Base-by-base conservation (phyloP, 495 filamentous ascomycete species). In the Penicillium dipodomyicola region DNA sequence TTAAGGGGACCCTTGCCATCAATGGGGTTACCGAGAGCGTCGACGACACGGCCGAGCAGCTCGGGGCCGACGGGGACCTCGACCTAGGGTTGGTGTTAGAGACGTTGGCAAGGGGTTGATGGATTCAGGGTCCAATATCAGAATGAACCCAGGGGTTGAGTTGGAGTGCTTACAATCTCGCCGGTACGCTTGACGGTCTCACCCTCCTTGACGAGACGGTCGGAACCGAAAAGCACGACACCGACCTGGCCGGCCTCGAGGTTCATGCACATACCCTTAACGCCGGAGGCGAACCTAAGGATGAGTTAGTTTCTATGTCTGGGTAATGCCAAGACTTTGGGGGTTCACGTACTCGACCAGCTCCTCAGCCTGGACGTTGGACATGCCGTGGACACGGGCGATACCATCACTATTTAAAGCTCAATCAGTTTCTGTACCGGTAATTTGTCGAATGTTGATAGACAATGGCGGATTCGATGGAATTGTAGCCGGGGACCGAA, bases 181-280 rank as follows among this genome's bases (percentile, higher is more conserved):
- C 94, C 94, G 67, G 94, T 98, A 86, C 94, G 95, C 87, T 95
- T 97, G 76, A 98, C 94, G 60, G 90, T 95, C 83, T 98, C 95
- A 68, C 94, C 94, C 80, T 98, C 95, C 85, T 92, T 96, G 83
- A 98, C 94, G 69, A 96, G 86, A 90, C 94, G 92, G 82, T 98
- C 94, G 70, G 94, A 97, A 85, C 94, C 94, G 82, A 98, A 98
- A 66, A 98, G 87, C 85, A 98, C 94, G 65, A 98, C 94, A 96
- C 94, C 94, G 78, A 98, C 94, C 80, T 97, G 95, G 77, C 94
- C 94, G 76, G 94, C 94, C 81, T 98, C 94, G 75, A 98, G 84
- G 87, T 98, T 98, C 92, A 98, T 96, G 89, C 95, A 97, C 94
- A 98, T 98, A 76, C 94, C 94, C 86, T 97, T 97, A 73, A 98